Evolutionary conservation across 345 rosid species (phyloP).

Genomic region (Physaria fendleri): DNA sequence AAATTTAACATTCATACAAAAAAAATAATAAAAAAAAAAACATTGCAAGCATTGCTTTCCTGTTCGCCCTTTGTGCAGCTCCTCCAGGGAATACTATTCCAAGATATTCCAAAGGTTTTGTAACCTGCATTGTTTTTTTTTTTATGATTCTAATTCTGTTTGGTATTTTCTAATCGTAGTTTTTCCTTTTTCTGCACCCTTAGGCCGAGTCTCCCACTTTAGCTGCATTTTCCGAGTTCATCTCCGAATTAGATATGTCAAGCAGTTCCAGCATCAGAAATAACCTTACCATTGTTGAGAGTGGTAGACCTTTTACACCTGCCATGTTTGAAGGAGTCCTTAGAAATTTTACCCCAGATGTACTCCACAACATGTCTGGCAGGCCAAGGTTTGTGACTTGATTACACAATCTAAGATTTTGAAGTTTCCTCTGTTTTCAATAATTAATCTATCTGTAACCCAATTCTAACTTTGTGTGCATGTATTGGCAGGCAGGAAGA

Average conservation of each 20-base stretch:
- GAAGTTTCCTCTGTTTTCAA: neutral
- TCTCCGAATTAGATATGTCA: constrained; percentile 53
- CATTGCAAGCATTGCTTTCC: constrained; percentile 81
- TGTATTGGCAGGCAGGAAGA: constrained; percentile 80
- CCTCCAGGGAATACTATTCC: constrained; percentile 52
- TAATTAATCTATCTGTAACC: neutral
- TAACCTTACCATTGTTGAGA: constrained; percentile 39
- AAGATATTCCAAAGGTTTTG: constrained; percentile 54
- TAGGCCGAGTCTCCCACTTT: constrained; percentile 78
- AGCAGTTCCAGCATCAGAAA: constrained; percentile 43
- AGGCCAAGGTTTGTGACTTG: constrained; percentile 66
- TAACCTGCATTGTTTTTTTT: neutral
- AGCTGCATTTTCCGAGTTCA: constrained; percentile 65
- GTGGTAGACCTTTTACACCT: constrained; percentile 72
- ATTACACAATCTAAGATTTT: neutral
- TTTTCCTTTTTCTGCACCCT: constrained; percentile 19
- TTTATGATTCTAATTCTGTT: neutral
- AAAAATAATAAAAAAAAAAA: too few species aligned
- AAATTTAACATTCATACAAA: too few species aligned
- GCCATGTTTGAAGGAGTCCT: constrained; percentile 83
- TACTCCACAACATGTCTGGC: constrained; percentile 64
- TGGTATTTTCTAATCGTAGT: neutral
- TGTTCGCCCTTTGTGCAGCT: constrained; percentile 87
- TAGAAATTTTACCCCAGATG: constrained; percentile 75
- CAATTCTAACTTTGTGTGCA: constrained; percentile 3